phyloP scores from a whole-genome alignment of 108 stramenopile genomes.

The Nitzschia sp. region DNA sequence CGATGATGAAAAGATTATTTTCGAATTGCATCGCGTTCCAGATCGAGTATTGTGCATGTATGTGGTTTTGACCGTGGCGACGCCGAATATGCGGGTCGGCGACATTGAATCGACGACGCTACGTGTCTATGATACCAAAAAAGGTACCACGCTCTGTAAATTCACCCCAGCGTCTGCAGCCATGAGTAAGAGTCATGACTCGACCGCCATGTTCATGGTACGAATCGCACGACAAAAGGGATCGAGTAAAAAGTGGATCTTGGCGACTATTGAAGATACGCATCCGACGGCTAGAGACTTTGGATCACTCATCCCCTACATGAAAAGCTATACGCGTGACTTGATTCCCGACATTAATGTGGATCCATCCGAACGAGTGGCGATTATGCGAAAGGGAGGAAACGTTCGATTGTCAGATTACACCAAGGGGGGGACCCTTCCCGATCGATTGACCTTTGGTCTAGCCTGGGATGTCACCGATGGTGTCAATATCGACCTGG shows the following conservation, averaged over 20 bases:
- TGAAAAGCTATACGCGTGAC: constrained; percentile 50
- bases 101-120: constrained; percentile 42
- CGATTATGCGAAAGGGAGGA: constrained; percentile 50
- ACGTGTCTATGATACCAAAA: constrained; percentile 19
- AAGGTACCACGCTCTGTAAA: constrained; percentile 22
- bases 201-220: constrained; percentile 43
- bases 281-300: constrained; percentile 43
- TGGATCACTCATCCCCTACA: constrained; percentile 46
- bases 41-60: constrained; percentile 33
- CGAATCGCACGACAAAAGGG: constrained; percentile 25
- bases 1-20: constrained; percentile 43
- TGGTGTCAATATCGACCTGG: constrained; percentile 51
- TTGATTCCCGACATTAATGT: constrained; percentile 33
- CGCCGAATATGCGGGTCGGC: constrained; percentile 34
- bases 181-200: not conserved
- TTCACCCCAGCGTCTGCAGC: constrained; percentile 34
- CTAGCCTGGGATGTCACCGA: constrained; percentile 54
- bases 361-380: constrained; percentile 49
- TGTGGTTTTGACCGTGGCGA: constrained; percentile 47
- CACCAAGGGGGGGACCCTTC: constrained; percentile 5
- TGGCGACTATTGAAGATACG: constrained; percentile 42
- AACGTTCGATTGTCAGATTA: constrained; percentile 42
- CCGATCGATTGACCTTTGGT: constrained; percentile 31
- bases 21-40: constrained; percentile 37
- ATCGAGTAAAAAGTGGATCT: constrained; percentile 27